phyloP scores from a whole-genome alignment of 2,329 filamentous ascomycete genomes.

The Paracorniculantispora psalliotae region DNA sequence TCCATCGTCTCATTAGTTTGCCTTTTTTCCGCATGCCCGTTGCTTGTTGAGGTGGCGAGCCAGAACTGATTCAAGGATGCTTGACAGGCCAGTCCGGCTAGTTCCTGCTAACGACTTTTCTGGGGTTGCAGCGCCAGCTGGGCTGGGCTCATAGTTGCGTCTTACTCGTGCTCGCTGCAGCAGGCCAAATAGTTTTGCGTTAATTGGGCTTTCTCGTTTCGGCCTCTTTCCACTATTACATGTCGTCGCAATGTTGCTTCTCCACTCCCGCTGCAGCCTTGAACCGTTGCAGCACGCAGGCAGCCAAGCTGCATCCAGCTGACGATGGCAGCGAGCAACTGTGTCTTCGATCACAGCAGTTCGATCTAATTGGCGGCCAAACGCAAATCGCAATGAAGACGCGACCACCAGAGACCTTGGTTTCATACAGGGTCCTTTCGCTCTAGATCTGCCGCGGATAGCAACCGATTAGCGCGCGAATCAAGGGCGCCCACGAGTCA shows the following conservation, averaged over 20 bases:
- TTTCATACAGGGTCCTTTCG: background rate
- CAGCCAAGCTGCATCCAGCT: background rate
- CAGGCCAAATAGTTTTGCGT: background rate
- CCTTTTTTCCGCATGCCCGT: background rate
- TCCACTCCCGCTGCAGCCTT: background rate
- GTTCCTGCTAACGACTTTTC: too few relatives aligned
- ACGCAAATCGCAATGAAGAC: background rate
- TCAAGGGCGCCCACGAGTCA: background rate
- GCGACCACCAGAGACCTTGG: background rate
- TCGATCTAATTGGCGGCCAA: background rate
- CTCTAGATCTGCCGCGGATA: background rate
- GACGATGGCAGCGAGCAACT: background rate
- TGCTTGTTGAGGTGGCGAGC: background rate
- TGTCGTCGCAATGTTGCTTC: background rate
- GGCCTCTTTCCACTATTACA: background rate
- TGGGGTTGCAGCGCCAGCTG: background rate
- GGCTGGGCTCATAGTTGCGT: conserved; percentile 1
- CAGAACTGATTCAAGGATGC: background rate
- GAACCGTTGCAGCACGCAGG: background rate
- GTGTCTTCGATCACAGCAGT: background rate
- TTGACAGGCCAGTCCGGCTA: too few relatives aligned
- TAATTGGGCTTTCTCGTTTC: background rate
- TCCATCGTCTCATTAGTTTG: background rate
- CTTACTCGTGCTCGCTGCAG: background rate
- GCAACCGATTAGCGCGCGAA: background rate